phyloP scores from a whole-genome alignment of 1,284 basidiomycete genomes.

The Trichosporon faecale region DNA sequence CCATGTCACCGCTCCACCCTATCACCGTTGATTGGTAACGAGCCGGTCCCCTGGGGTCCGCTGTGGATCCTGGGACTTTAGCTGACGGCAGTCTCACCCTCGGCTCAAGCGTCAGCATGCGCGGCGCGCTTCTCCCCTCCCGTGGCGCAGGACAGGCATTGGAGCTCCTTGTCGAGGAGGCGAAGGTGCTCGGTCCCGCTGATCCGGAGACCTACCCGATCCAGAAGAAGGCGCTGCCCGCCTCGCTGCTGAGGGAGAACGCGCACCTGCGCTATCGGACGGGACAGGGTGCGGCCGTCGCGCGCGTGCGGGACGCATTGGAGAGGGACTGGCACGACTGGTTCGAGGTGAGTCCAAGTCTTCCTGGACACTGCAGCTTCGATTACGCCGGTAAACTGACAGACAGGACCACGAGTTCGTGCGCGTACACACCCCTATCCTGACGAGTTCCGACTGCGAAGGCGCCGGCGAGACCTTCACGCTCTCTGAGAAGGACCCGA shows the following conservation, averaged over 20 bases:
- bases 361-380: too few species aligned
- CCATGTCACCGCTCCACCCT: too few species aligned
- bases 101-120: slow-evolving; percentile 67
- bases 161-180: slow-evolving; percentile 62
- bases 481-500: slow-evolving; percentile 49
- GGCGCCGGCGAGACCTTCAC: slow-evolving; percentile 94
- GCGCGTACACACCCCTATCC: slow-evolving; percentile 76
- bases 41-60: too few species aligned
- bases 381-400: background rate
- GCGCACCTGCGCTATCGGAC: slow-evolving; percentile 81
- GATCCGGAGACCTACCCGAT: slow-evolving; percentile 82
- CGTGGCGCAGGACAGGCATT: slow-evolving; percentile 66
- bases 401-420: slow-evolving; percentile 71
- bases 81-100: slow-evolving; percentile 57
- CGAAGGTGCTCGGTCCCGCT: slow-evolving; percentile 69
- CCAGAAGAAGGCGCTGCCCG: slow-evolving; percentile 73
- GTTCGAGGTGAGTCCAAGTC: slow-evolving; percentile 67
- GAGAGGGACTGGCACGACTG: slow-evolving; percentile 60
- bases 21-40: too few species aligned
- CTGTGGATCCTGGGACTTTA: too few species aligned
- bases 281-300: slow-evolving; percentile 64
- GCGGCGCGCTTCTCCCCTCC: slow-evolving; percentile 64
- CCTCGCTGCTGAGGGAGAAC: slow-evolving; percentile 74
- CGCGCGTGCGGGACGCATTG: slow-evolving; percentile 66
- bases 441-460: slow-evolving; percentile 91